Conservation (phyloP, 2,329 filamentous ascomycete species). For the Aspergillus novoparasiticus region DNA sequence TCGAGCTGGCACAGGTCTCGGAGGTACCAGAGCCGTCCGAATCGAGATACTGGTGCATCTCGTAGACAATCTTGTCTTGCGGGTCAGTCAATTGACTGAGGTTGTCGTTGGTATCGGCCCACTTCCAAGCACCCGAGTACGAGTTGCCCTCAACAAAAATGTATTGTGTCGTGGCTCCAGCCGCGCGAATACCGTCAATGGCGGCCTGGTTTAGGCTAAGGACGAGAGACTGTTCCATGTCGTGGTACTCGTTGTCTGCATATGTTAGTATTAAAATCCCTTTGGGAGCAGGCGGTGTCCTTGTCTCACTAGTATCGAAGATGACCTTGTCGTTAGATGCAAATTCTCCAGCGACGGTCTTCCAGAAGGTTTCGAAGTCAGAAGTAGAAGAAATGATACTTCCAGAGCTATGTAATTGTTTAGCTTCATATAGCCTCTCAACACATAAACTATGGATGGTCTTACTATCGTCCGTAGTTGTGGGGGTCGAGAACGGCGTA, state of each 20-base stretch:
- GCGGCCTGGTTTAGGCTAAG: slow-evolving; percentile 65
- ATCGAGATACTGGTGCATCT: slow-evolving; percentile 67
- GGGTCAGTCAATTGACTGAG: slow-evolving; percentile 55
- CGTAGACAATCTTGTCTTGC: slow-evolving; percentile 57
- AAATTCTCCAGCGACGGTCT: slow-evolving; percentile 57
- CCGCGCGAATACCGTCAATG: slow-evolving; percentile 62
- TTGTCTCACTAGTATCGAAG: slow-evolving; percentile 58
- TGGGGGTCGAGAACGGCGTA: slow-evolving; percentile 63
- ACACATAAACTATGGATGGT: not conserved
- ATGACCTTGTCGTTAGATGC: slow-evolving; percentile 58
- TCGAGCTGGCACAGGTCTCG: slow-evolving; percentile 52
- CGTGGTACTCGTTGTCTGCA: slow-evolving; percentile 65
- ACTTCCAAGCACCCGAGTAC: slow-evolving; percentile 52
- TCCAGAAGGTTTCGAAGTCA: slow-evolving; percentile 62
- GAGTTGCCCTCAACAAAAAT: slow-evolving; percentile 62
- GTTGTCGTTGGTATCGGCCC: slow-evolving; percentile 47
- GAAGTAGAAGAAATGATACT: slow-evolving; percentile 42
- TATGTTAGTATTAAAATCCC: not conserved
- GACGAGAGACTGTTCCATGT: slow-evolving; percentile 63
- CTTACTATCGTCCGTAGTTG: slow-evolving; percentile 56
- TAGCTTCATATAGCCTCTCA: not conserved
- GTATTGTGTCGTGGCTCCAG: slow-evolving; percentile 59
- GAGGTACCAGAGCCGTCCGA: slow-evolving; percentile 57
- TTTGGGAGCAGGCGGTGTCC: not conserved
- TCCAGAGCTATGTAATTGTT: slow-evolving; percentile 15